phyloP scores from a whole-genome alignment of 2,329 filamentous ascomycete genomes.

The Sarocladium strictum region DNA sequence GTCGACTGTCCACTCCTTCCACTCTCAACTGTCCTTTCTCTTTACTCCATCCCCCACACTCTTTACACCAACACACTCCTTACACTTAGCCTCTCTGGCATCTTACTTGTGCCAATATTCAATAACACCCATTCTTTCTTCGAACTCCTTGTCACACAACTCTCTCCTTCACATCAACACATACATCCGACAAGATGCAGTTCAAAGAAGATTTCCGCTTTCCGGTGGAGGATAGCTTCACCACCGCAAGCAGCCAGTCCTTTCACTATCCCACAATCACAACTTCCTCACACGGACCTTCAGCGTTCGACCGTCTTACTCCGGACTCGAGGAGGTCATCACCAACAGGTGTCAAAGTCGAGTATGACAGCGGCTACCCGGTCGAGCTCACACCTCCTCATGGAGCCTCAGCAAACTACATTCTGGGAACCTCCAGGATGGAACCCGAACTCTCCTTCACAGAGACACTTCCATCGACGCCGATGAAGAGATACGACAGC shows the following conservation, averaged over 20 bases:
- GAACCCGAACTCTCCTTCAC: conserved; percentile 27
- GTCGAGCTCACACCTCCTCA: conserved; percentile 30
- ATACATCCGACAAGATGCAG: conserved; percentile 25
- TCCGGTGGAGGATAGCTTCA: conserved; percentile 34
- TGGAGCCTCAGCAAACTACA: conserved; percentile 7
- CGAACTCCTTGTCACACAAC: conserved; percentile 11
- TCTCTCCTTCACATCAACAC: conserved; percentile 12
- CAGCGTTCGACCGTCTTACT: conserved; percentile 37
- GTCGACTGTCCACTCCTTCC: conserved; percentile 13
- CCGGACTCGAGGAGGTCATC: conserved; percentile 39
- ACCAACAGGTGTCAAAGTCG: conserved; percentile 31
- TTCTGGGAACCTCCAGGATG: conserved; percentile 18
- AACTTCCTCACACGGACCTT: conserved; percentile 33
- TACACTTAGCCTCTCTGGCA: conserved; percentile 2
- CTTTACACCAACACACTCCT: conserved; percentile 6
- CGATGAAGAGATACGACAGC: conserved; percentile 29
- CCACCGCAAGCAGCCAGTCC: conserved; percentile 26
- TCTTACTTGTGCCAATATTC: conserved; percentile 10
- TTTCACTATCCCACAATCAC: conserved; percentile 31
- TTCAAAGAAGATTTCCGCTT: conserved; percentile 33
- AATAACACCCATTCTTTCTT: conserved; percentile 6
- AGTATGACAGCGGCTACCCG: conserved; percentile 28
- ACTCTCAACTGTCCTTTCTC: conserved; percentile 5
- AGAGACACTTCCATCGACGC: conserved; percentile 27
- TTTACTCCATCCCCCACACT: conserved; percentile 6